Evolutionary conservation across 139 green algal species (phyloP).

Genomic region (Chara braunii): DNA sequence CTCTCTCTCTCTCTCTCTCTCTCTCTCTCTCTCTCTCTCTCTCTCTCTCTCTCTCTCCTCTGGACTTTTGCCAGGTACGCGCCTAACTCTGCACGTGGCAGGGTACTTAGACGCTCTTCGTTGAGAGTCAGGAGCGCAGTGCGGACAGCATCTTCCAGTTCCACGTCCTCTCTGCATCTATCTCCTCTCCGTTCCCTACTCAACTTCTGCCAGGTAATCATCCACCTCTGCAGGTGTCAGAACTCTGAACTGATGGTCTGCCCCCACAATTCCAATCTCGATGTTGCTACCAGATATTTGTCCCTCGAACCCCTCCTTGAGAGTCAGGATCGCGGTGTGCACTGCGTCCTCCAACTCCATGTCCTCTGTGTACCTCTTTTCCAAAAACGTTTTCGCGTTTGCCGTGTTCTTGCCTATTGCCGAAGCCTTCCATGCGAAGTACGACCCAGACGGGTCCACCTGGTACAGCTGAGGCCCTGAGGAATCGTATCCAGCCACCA

Average conservation of each 20-base stretch:
- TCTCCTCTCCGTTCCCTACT: too few relatives aligned
- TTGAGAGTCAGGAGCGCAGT: slow-evolving; percentile 97
- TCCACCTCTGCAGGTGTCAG: slow-evolving; percentile 79
- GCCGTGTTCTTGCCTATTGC: slow-evolving; percentile 99
- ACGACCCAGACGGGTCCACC: slow-evolving; percentile 88
- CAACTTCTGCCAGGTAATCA: slow-evolving; percentile 97
- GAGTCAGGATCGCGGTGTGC: slow-evolving; percentile 93
- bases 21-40: too few relatives aligned
- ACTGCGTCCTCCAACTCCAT: slow-evolving; percentile 97
- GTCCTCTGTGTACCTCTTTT: slow-evolving; percentile 84
- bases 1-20: too few relatives aligned
- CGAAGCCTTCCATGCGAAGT: slow-evolving; percentile 96
- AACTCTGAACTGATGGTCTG: slow-evolving; percentile 83
- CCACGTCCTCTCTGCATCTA: slow-evolving; percentile 90
- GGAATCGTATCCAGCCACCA: slow-evolving; percentile 90
- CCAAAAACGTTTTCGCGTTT: slow-evolving; percentile 78
- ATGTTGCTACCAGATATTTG: slow-evolving; percentile 75
- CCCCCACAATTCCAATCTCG: slow-evolving; percentile 80
- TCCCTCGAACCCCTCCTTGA: slow-evolving; percentile 95
- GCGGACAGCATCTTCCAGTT: slow-evolving; percentile 96
- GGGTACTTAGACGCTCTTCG: too few relatives aligned
- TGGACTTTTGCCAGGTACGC: too few relatives aligned
- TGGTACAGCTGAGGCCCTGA: slow-evolving; percentile 96
- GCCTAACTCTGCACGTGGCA: too few relatives aligned
- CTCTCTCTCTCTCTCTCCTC: too few relatives aligned